Evolutionary conservation across 2,329 filamentous ascomycete genomes (phyloP).

Genomic region (Fusarium xylarioides): DNA sequence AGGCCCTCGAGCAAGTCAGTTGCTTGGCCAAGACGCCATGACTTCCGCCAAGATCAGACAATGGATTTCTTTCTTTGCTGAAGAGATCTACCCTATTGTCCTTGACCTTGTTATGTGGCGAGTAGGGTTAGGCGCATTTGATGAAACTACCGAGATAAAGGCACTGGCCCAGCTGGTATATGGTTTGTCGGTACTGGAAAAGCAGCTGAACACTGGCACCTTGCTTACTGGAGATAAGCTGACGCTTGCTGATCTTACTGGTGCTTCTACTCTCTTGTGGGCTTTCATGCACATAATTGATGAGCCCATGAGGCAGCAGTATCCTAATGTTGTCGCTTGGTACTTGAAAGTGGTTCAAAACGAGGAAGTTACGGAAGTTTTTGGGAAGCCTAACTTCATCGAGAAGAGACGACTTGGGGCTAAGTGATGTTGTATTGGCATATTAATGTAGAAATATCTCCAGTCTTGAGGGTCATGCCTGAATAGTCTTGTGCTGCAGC

Average conservation of each 20-base stretch:
- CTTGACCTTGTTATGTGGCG: background rate
- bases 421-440: background rate
- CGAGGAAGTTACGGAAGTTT: background rate
- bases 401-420: background rate
- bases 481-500: background rate
- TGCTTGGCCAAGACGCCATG: background rate
- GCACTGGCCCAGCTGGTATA: background rate
- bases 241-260: conserved; percentile 1
- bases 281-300: background rate
- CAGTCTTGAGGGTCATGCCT: background rate
- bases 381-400: background rate
- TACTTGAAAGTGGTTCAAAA: background rate
- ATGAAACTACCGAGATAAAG: background rate
- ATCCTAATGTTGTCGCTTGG: background rate
- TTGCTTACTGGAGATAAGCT: background rate
- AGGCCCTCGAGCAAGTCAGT: background rate
- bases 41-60: background rate
- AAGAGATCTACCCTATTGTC: background rate
- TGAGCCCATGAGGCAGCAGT: conserved; percentile 5
- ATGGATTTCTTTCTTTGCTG: conserved; percentile 6
- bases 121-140: background rate
- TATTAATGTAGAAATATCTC: background rate
- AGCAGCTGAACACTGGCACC: background rate
- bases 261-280: background rate
- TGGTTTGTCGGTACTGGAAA: background rate